phyloP scores from a whole-genome alignment of 2,329 filamentous ascomycete species.

The Coccinonectria pachysandricola region DNA sequence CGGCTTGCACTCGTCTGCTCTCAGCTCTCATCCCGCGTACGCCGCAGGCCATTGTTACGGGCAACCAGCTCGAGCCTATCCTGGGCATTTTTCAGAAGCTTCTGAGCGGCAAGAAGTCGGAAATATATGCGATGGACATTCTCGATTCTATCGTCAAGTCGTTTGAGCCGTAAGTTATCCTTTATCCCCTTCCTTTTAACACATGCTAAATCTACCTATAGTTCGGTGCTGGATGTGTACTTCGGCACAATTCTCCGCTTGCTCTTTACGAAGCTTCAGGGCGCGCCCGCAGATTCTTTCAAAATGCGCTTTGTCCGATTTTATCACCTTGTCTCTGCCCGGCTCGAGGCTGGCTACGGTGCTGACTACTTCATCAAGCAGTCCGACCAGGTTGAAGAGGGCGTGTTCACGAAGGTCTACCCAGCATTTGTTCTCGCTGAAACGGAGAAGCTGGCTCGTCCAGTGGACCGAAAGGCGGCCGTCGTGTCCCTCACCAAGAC shows the following conservation, averaged over 20 bases:
- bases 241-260: conserved; percentile 72
- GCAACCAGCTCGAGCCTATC: conserved; percentile 76
- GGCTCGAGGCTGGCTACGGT: conserved; percentile 69
- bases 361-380: conserved; percentile 84
- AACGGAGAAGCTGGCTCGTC: conserved; percentile 78
- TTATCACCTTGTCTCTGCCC: conserved; percentile 83
- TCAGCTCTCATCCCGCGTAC: conserved; percentile 75
- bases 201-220: conserved; percentile 25
- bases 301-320: conserved; percentile 84
- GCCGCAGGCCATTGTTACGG: conserved; percentile 58
- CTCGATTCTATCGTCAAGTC: conserved; percentile 68
- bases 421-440: conserved; percentile 76
- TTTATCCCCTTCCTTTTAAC: not conserved
- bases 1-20: conserved; percentile 76
- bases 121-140: conserved; percentile 80
- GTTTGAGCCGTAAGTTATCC: conserved; percentile 54
- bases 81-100: conserved; percentile 96
- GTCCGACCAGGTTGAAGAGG: conserved; percentile 70
- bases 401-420: conserved; percentile 78
- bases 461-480: conserved; percentile 84
- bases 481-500: conserved; percentile 92
- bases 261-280: conserved; percentile 67
- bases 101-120: conserved; percentile 70
- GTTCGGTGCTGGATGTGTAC: conserved; percentile 59
- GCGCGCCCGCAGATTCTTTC: conserved; percentile 62